Percentiles rank a stretch among this genome's conserved stretches.
phyloP scores from a whole-genome alignment of 2,329 filamentous ascomycete species.

The Phaeosphaeria sp. region DNA sequence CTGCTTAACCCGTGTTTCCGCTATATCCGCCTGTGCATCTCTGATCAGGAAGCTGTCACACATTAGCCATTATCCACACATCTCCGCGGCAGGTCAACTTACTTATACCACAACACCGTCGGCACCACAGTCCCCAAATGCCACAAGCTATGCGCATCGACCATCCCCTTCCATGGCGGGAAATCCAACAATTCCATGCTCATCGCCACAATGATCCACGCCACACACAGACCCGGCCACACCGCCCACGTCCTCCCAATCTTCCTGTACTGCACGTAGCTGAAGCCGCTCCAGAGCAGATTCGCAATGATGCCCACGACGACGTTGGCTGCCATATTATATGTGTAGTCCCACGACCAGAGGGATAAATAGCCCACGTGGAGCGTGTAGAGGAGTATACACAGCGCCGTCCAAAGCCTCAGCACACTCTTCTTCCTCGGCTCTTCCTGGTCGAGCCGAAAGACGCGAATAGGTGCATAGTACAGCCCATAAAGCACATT shows the following conservation, averaged over 20 bases:
- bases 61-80: slow-evolving; percentile 21
- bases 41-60: slow-evolving; percentile 77
- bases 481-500: slow-evolving; percentile 91
- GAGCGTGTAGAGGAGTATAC: slow-evolving; percentile 71
- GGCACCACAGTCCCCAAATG: slow-evolving; percentile 91
- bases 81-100: slow-evolving; percentile 52
- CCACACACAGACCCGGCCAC: slow-evolving; percentile 89
- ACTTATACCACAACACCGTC: slow-evolving; percentile 94
- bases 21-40: slow-evolving; percentile 83
- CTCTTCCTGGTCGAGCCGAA: slow-evolving; percentile 73
- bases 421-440: slow-evolving; percentile 62
- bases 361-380: slow-evolving; percentile 87
- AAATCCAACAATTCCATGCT: slow-evolving; percentile 96
- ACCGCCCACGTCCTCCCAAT: slow-evolving; percentile 79
- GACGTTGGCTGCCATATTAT: slow-evolving; percentile 98
- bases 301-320: slow-evolving; percentile 81
- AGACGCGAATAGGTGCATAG: slow-evolving; percentile 81
- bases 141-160: slow-evolving; percentile 97
- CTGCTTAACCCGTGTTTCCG: slow-evolving; percentile 72
- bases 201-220: slow-evolving; percentile 93
- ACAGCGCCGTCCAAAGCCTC: slow-evolving; percentile 77
- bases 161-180: slow-evolving; percentile 77
- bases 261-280: slow-evolving; percentile 73
- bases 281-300: slow-evolving; percentile 84
- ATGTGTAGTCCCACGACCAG: slow-evolving; percentile 92